A percentile compares a stretch with the other conserved stretches of the same genome.
Evolutionary conservation across 352 stramenopile genomes (phyloP).

Genomic region (Pythium oligandrum): DNA sequence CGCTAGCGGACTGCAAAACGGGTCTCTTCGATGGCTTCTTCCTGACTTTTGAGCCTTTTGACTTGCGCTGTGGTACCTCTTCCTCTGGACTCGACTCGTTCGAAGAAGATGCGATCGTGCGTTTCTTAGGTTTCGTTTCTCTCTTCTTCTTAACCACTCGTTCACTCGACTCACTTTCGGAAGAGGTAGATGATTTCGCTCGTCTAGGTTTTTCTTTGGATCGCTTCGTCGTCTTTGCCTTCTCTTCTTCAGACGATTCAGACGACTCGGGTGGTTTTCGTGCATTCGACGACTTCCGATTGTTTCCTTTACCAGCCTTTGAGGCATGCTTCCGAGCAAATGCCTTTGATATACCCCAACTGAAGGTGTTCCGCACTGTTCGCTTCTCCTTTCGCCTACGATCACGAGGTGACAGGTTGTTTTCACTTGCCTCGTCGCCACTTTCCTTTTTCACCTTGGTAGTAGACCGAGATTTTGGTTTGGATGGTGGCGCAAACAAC

Average conservation of each 20-base stretch:
- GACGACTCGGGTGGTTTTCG: conserved; percentile 6
- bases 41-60: too few relatives aligned
- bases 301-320: conserved; percentile 1
- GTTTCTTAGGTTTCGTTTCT: too few relatives aligned
- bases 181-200: neutral
- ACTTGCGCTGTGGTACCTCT: too few relatives aligned
- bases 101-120: too few relatives aligned
- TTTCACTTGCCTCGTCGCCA: too few relatives aligned
- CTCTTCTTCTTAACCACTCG: too few relatives aligned
- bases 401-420: too few relatives aligned
- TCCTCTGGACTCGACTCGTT: too few relatives aligned
- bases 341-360: conserved; percentile 64
- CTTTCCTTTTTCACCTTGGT: too few relatives aligned
- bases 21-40: too few relatives aligned
- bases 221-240: neutral
- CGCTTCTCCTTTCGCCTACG: conserved; percentile 23
- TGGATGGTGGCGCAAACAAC: conserved; percentile 24
- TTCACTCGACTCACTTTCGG: neutral
- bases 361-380: conserved; percentile 64
- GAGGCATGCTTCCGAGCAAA: conserved; percentile 52
- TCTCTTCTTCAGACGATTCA: conserved; percentile 4
- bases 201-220: conserved; percentile 1
- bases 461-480: neutral
- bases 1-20: too few relatives aligned
- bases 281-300: neutral